Evolutionary conservation across 306 rosid genomes (phyloP), one percentile per base, ranked within the genome.

Genomic region (Arachis stenosperma): DNA sequence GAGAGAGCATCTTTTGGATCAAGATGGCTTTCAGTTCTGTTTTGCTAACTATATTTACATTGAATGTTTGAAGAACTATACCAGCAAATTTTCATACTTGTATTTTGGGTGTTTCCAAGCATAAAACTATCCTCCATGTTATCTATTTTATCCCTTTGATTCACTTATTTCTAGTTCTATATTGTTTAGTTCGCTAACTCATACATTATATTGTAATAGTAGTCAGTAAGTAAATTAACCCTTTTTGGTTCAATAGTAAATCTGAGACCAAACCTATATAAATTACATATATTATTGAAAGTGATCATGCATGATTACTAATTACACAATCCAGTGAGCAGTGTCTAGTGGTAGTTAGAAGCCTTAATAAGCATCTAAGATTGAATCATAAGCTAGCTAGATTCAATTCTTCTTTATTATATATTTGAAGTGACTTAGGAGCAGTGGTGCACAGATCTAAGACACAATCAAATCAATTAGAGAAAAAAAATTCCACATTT

Each of bases 231-330:
- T 52, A 52, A 30, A 65, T 17, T 52, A 52, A 64, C 55, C 70
- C 75, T 65, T 17, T 75, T 73, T 53, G 59, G 52, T 27, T 64
- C 70, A 50, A 60, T 55, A 71, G 62, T 76, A 67, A 66, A 61
- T 44, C 62, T 22, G 63, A 33, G 78, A 69, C 82, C 82, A 72
- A 74, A 79, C 70, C 65, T 8, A 76, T 73, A 33, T 33, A 3
- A 33, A 17, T 17, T 17, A 17, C 17, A 17, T 17, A 17, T 17
- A 33, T 33, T 33, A 33, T 33, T 33, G 79, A 61, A 76, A 66
- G 61, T 73, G 64, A n/a, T 61, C 59, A 74, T 81, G 39, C 17
- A 67, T 72, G 74, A 46, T 61, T 63, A 69, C 42, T 64, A 17
- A 13, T 53, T 59, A 27, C 58, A 52, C 51, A 61, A 80, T 68